Evolutionary conservation across 257 asterid species (phyloP).

Genomic region (Paulownia fortunei): DNA sequence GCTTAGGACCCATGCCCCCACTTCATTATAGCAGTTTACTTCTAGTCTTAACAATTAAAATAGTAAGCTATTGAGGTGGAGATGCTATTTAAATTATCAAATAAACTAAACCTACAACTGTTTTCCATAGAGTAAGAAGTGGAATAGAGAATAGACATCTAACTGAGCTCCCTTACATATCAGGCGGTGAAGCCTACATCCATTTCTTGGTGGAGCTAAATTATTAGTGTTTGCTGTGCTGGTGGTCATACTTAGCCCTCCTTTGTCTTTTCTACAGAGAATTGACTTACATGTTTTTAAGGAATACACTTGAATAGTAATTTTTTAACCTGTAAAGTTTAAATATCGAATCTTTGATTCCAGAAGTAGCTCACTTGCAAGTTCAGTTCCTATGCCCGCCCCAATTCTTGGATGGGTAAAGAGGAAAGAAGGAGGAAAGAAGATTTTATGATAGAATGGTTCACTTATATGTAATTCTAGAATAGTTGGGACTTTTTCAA

Average conservation of each 20-base stretch:
- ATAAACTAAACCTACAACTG: background rate
- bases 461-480: background rate
- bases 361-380: background rate
- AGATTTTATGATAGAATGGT: background rate
- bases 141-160: background rate
- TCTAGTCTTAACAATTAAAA: background rate
- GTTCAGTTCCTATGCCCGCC: background rate
- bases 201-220: conserved; percentile 4
- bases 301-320: background rate
- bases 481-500: background rate
- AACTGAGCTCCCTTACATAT: background rate
- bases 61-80: background rate
- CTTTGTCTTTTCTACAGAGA: background rate
- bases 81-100: background rate
- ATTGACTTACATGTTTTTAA: background rate
- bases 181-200: background rate
- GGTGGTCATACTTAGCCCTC: background rate
- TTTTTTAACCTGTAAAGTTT: too few relatives aligned
- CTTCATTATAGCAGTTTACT: background rate
- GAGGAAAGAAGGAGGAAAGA: conserved; percentile 7
- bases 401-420: background rate
- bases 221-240: background rate
- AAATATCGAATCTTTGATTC: background rate
- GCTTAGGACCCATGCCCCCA: background rate
- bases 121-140: background rate